Percentiles rank a stretch among this genome's conserved stretches.
Evolutionary conservation across 2,329 filamentous ascomycete genomes (phyloP).

Genomic region (Dactylellina drechsleri): DNA sequence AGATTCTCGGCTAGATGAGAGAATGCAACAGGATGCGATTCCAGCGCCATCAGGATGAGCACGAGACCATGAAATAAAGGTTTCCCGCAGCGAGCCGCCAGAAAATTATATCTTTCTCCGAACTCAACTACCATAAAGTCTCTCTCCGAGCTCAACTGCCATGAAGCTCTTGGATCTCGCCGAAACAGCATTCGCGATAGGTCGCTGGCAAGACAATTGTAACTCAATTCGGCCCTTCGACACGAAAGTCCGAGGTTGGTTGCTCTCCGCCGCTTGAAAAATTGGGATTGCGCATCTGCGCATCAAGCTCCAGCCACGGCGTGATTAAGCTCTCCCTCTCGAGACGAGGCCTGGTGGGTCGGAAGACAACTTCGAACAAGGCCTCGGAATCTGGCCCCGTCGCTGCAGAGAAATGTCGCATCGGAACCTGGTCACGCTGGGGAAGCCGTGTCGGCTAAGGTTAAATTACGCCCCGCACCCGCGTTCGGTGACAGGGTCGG

Average conservation of each 20-base stretch:
- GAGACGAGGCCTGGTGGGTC: not conserved
- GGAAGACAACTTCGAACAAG: conserved; percentile 13
- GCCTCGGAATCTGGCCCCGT: not conserved
- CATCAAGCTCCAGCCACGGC: conserved; percentile 28
- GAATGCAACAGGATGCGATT: no score
- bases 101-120: conserved; percentile 1
- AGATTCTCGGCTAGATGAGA: no score
- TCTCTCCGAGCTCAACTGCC: not conserved
- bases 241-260: conserved; percentile 22
- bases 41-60: conserved; percentile 7
- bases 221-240: conserved; percentile 24
- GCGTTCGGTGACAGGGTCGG: conserved; percentile 41
- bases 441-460: conserved; percentile 15
- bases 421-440: conserved; percentile 10
- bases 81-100: no score
- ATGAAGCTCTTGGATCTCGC: conserved; percentile 27
- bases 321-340: conserved; percentile 6
- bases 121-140: conserved; percentile 16
- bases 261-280: not conserved
- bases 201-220: not conserved
- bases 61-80: conserved; percentile 3
- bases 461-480: conserved; percentile 47
- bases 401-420: conserved; percentile 11
- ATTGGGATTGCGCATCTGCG: conserved; percentile 2
- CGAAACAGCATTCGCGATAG: conserved; percentile 27